Base-by-base conservation (phyloP, 495 filamentous ascomycete species). In the Physcia stellaris region DNA sequence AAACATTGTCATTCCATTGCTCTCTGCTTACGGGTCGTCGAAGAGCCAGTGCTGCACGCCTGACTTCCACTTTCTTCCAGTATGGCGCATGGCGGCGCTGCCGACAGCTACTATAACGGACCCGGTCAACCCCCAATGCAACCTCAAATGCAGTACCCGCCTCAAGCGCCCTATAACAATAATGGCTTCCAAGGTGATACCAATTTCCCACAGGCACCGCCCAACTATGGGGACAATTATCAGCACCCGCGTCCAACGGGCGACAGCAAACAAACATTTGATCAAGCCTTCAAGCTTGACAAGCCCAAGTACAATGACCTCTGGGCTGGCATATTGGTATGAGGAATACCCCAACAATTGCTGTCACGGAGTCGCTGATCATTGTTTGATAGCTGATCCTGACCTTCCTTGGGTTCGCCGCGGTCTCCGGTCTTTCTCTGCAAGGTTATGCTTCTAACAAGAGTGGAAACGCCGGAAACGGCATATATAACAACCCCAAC, bases 221-320 rank as follows among this genome's bases (percentile, higher is more conserved):
- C 48, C 31, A 42, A 41, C 13, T 53, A 55, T 32, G 45, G 30
- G 7, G 45, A 52, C 30, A 45, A 52, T 16, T 52, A 41, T 21
- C 38, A 46, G 19, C 40, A 50, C 16, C 15, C 40, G n/a, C 39
- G 42, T 3, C 41, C 26, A 35, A 21, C 21, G 4, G 40, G 37
- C 18, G 49, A 51, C 13, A 52, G 55, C 39, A 68, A 83, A 50
- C 63, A 64, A 10, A 68, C 62, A 12, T 95, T 87, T 48, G 76
- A 88, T 12, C 69, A 94, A 50, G 70, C 72, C 1, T 94, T 94
- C 61, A 75, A 73, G 55, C 51, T 94, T 26, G 70, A 83, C 39
- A 75, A 75, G 40, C 86, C 86, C 10, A 92, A 90, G 51, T 94
- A 67, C 55, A 81, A 94, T 49, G 87, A 94, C 50, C 37, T 85